A percentile compares a stretch with the other conserved stretches of the same genome.
phyloP scores from a whole-genome alignment of 176 grass and related monocot species.

The Oryza coarctata region DNA sequence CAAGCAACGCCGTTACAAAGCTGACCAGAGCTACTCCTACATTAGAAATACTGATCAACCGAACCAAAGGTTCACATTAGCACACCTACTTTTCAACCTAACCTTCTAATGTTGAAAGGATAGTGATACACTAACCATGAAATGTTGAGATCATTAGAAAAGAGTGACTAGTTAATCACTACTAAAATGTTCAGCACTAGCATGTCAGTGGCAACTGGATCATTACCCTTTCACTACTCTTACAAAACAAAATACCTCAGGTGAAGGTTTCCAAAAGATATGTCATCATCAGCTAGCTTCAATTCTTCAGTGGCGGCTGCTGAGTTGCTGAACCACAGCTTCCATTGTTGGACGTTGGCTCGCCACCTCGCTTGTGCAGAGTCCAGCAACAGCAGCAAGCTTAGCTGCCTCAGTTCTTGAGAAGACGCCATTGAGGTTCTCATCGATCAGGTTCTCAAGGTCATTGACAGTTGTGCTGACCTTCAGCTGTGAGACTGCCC shows the following conservation, averaged over 20 bases:
- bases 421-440: slow-evolving; percentile 47
- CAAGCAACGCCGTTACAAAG: background rate
- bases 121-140: slow-evolving; percentile 19
- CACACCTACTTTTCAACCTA: background rate
- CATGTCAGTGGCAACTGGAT: slow-evolving; percentile 44
- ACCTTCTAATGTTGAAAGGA: background rate
- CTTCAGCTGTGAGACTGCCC: slow-evolving; percentile 53
- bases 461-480: slow-evolving; percentile 2
- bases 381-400: slow-evolving; percentile 41
- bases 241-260: slow-evolving; percentile 19
- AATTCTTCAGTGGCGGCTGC: slow-evolving; percentile 17
- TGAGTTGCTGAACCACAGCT: slow-evolving; percentile 62
- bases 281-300: background rate
- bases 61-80: slow-evolving; percentile 5
- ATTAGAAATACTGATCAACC: background rate
- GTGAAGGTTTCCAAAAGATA: slow-evolving; percentile 24
- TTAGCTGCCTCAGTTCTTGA: slow-evolving; percentile 59
- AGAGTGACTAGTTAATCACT: background rate
- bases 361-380: slow-evolving; percentile 56
- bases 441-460: slow-evolving; percentile 57
- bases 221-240: slow-evolving; percentile 28
- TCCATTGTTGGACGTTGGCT: slow-evolving; percentile 71
- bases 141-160: background rate
- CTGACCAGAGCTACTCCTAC: background rate
- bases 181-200: background rate